Conservation (phyloP, 495 filamentous ascomycete species). For the Chaetomium fimeti region DNA sequence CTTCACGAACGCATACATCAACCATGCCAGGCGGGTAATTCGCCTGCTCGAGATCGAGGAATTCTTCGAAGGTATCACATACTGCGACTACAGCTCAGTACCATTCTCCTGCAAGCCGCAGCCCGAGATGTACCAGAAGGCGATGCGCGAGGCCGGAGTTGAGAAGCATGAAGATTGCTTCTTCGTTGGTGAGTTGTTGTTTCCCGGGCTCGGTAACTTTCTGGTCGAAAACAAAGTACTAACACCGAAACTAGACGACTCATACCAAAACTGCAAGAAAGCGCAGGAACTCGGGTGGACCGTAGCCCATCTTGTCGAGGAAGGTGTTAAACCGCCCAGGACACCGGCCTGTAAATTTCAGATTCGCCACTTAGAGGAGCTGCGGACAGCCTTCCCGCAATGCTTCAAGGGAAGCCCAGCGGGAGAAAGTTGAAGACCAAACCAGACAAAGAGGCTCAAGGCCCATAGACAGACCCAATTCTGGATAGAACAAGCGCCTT, state of each 20-base stretch:
- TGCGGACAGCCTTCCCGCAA: constrained; percentile 70
- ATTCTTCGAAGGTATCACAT: constrained; percentile 89
- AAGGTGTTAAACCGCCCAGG: constrained; percentile 56
- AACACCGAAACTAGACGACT: constrained; percentile 64
- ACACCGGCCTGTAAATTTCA: constrained; percentile 63
- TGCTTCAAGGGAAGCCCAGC: constrained; percentile 59
- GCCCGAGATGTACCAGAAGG: constrained; percentile 79
- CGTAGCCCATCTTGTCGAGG: constrained; percentile 77
- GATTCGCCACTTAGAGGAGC: constrained; percentile 68
- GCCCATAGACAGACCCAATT: constrained; percentile 13
- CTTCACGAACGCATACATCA: constrained; percentile 94
- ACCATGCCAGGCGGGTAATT: constrained; percentile 79
- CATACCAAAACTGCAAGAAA: constrained; percentile 67
- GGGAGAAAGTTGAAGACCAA: constrained; percentile 5
- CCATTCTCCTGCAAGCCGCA: constrained; percentile 83
- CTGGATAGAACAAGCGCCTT: constrained; percentile 12
- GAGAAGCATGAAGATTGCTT: constrained; percentile 63
- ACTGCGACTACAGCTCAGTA: constrained; percentile 73
- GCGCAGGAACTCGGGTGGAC: constrained; percentile 77
- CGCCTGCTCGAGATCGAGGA: constrained; percentile 78
- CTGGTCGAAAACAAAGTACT: constrained; percentile 2
- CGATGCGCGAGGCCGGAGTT: constrained; percentile 63
- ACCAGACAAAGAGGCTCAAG: not conserved
- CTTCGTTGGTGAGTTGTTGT: constrained; percentile 69
- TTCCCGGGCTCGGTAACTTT: not conserved